Percentiles rank a stretch among this genome's conserved stretches.
phyloP scores from a whole-genome alignment of 1,139 yeast genomes.

The Ogataea hybrid region DNA sequence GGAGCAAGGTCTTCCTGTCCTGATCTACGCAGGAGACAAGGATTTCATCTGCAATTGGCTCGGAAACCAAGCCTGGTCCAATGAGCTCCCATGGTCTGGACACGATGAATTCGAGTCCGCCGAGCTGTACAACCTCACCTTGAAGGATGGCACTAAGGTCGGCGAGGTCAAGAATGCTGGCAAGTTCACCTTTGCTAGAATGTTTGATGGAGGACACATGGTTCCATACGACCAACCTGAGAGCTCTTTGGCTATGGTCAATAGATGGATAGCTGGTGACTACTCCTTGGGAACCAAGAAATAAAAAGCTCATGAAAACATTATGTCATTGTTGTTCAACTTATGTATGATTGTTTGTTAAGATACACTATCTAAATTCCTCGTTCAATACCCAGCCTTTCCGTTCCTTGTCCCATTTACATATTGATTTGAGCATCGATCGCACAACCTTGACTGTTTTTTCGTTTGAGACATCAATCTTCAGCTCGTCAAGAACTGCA shows the following conservation, averaged over 20 bases:
- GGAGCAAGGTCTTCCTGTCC: constrained; percentile 60
- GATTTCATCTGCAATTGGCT: constrained; percentile 87
- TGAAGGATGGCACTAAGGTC: constrained; percentile 43
- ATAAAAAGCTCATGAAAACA: neutral
- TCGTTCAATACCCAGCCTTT: constrained; percentile 67
- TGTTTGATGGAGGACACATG: constrained; percentile 69
- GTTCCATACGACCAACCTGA: constrained; percentile 55
- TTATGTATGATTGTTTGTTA: constrained; percentile 6
- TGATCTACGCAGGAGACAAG: constrained; percentile 83
- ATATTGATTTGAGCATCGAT: constrained; percentile 65
- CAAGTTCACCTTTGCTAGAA: constrained; percentile 60
- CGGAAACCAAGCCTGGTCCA: constrained; percentile 83
- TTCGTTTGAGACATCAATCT: constrained; percentile 46
- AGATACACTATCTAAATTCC: constrained; percentile 40
- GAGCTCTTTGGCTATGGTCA: constrained; percentile 43
- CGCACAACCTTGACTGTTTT: constrained; percentile 63
- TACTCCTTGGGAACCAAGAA: constrained; percentile 31
- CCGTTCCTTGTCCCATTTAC: constrained; percentile 57
- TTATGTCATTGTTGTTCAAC: neutral
- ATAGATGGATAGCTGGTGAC: constrained; percentile 48
- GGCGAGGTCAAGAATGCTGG: constrained; percentile 59
- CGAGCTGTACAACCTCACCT: constrained; percentile 36
- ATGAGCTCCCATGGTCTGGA: constrained; percentile 65
- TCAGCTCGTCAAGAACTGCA: constrained; percentile 51
- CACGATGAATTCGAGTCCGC: constrained; percentile 50